Base-by-base conservation (phyloP, 306 rosid genomes). In the Glycine latifolia region DNA sequence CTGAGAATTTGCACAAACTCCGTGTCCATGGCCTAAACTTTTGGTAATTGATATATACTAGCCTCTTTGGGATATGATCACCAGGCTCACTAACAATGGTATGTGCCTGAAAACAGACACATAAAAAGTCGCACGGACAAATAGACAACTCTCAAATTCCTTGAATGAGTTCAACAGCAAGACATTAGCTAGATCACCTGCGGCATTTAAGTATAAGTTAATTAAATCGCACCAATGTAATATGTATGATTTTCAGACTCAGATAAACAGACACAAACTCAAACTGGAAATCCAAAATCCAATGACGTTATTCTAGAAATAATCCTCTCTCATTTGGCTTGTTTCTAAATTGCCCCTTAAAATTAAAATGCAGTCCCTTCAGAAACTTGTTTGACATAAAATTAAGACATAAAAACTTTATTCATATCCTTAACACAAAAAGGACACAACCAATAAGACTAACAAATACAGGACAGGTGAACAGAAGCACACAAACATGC, bases 11-110 rank as follows among this genome's bases (percentile, higher is more conserved):
- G 91, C 60, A 79, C 76, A 79, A 70, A 67, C 84, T 86, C 74
- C 79, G 86, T 3, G 85, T 85, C 74, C 79, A 83, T 3, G 83
- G 81, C 71, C 90, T 88, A 59, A 81, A 71, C 88, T 91, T 37
- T 89, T 85, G 47, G 91, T 85, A 68, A 84, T 86, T 52, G 87
- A 89, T 39, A 84, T 91, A 83, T 87, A 78, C 74, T 85, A 85
- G 58, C 95, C 91, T 71, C 91, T 87, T 44, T 63, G 88, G 85
- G 81, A 90, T 59, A 76, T 88, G 85, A 47, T 83, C 62, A 73
- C 53, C 78, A 83, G 79, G 50, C 86, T 92, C 26, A 48, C 83
- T 70, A 90, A 84, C 9, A 79, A 85, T 11, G 91, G 89, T 83
- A 87, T 69, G 46, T 46, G 70, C 76, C 83, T 81, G 85, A 73